Conservation (phyloP, 139 green algal genomes). For the Diplosphaera chodatii region DNA sequence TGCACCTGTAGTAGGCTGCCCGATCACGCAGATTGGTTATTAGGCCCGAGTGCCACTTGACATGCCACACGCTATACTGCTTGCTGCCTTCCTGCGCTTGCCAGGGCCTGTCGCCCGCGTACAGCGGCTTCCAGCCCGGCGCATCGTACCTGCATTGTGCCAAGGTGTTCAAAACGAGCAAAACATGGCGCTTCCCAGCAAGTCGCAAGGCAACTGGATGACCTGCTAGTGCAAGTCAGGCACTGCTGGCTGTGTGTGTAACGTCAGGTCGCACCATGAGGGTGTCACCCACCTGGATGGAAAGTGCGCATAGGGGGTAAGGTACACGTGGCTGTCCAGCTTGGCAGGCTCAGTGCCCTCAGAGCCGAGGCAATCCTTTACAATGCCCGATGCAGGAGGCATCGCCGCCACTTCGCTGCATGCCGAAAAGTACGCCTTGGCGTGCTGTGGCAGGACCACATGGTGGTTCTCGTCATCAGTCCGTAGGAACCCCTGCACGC, state of each 20-base stretch:
- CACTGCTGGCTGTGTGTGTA: no score
- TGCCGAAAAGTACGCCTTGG: constrained; percentile 20
- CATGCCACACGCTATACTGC: neutral
- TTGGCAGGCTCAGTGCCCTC: constrained; percentile 10
- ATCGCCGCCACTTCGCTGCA: constrained; percentile 8
- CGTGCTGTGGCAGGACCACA: constrained; percentile 24
- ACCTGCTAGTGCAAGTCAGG: no score
- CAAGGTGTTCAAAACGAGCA: no score
- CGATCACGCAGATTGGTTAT: neutral
- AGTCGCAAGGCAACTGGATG: no score
- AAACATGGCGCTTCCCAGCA: no score
- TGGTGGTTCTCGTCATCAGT: constrained; percentile 20
- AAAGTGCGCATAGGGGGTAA: constrained; percentile 26
- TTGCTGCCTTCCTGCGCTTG: neutral
- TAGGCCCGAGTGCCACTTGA: neutral
- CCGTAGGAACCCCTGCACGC: constrained; percentile 18
- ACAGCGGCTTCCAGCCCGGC: neutral
- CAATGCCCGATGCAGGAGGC: neutral
- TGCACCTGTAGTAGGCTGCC: neutral
- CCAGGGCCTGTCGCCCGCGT: neutral
- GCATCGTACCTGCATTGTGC: neutral
- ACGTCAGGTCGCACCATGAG: no score
- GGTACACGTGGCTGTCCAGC: constrained; percentile 13
- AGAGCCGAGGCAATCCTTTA: neutral
- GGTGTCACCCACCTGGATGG: neutral